These are phyloP conservation scores for Teratosphaeria nubilosa DNA, from an alignment of 2,329 filamentous ascomycete genomes.

Conservation along the genomic window DNA sequence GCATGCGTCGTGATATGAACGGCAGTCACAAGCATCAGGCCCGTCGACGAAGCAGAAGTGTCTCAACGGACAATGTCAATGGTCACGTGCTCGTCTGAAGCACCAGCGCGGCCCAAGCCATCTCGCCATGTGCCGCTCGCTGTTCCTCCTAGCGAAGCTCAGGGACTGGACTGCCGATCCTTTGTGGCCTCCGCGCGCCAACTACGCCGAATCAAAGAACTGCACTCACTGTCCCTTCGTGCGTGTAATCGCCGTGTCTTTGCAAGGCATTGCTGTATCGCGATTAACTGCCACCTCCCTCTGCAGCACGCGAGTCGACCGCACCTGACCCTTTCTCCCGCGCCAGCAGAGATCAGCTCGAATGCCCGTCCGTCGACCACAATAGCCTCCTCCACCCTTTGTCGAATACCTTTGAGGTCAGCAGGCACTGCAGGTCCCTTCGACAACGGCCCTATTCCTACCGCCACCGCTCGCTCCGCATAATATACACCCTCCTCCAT, in stretches of 20 bases:
- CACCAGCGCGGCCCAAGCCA: too few species aligned
- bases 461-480: slow-evolving; percentile 4
- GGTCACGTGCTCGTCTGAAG: not conserved
- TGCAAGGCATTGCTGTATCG: not conserved
- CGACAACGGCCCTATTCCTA: slow-evolving; percentile 18
- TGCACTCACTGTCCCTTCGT: not conserved
- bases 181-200: not conserved
- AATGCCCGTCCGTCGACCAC: not conserved
- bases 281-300: not conserved
- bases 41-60: not conserved
- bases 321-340: not conserved
- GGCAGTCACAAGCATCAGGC: not conserved
- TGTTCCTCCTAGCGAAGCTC: too few species aligned
- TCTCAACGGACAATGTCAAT: not conserved
- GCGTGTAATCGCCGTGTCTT: not conserved
- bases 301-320: not conserved
- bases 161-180: not conserved
- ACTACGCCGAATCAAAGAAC: not conserved
- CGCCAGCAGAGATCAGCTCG: not conserved
- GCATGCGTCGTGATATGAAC: too few species aligned
- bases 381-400: slow-evolving; percentile 1
- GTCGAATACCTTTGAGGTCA: slow-evolving; percentile 65
- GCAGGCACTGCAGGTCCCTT: slow-evolving; percentile 70
- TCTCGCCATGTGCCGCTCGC: too few species aligned
- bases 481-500: slow-evolving; percentile 1